A percentile compares a stretch with the other conserved stretches of the same genome.
Conservation (phyloP, 2,329 filamentous ascomycete genomes). For the Penicillium sp. region DNA sequence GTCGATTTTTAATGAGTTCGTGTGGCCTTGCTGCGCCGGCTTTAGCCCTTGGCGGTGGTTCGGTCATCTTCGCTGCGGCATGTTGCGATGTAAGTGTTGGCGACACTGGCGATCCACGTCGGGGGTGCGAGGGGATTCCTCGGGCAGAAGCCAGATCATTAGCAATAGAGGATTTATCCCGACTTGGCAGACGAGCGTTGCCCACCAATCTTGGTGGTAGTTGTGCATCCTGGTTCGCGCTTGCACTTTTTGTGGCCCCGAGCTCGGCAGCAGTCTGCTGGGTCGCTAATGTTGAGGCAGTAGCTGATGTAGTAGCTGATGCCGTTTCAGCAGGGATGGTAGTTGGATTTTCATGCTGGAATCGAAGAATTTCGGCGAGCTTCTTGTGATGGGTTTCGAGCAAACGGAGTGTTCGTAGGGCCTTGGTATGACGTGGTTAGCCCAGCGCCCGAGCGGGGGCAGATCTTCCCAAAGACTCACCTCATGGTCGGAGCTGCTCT, state of each 20-base stretch:
- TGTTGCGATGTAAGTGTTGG: constrained; percentile 73
- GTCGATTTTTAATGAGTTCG: constrained; percentile 26
- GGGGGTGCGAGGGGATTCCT: constrained; percentile 62
- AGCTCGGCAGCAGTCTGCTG: constrained; percentile 20
- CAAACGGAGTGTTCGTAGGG: constrained; percentile 76
- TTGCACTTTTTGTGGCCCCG: constrained; percentile 21
- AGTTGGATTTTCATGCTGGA: constrained; percentile 57
- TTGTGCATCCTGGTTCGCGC: constrained; percentile 32
- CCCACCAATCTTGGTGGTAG: constrained; percentile 41
- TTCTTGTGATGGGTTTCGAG: constrained; percentile 85
- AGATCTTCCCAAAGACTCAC: constrained; percentile 34
- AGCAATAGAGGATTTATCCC: constrained; percentile 80
- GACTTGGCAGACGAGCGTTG: constrained; percentile 51
- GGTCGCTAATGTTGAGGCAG: constrained; percentile 8
- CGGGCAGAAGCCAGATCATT: constrained; percentile 83
- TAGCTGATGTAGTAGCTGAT: neutral
- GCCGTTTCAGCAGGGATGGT: constrained; percentile 16
- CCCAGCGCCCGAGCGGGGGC: neutral
- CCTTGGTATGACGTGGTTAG: constrained; percentile 39
- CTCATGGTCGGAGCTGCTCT: constrained; percentile 62
- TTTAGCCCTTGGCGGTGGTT: constrained; percentile 46
- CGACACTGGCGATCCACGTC: constrained; percentile 64
- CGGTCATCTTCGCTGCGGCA: constrained; percentile 66
- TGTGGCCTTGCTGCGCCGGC: constrained; percentile 31
- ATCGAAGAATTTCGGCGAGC: constrained; percentile 76